Evolutionary conservation across 768 basidiomycete genomes (phyloP).

Genomic region (Symmetrospora coprosmae): DNA sequence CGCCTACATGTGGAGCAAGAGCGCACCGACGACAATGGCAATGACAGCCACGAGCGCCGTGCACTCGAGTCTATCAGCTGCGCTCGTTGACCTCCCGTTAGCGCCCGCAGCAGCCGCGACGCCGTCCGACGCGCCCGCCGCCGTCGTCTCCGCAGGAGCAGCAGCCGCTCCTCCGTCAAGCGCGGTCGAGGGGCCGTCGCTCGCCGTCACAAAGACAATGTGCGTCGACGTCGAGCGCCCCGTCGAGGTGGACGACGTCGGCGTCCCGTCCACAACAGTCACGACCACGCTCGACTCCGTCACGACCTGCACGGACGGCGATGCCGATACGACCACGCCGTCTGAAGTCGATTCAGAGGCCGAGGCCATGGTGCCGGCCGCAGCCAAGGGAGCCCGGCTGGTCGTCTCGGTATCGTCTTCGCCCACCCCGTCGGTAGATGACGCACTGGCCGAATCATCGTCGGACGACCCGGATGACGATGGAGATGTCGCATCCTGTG

Average conservation of each 20-base stretch:
- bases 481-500: no score
- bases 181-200: background rate
- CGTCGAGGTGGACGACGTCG: background rate
- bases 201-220: conserved; percentile 1
- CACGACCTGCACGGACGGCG: background rate
- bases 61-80: background rate
- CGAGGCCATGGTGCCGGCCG: background rate
- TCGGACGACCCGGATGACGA: background rate
- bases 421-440: no score
- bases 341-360: background rate
- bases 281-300: conserved; percentile 7
- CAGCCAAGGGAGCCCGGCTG: background rate
- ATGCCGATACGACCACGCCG: conserved; percentile 1
- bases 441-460: background rate
- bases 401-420: no score
- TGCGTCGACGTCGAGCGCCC: conserved; percentile 19
- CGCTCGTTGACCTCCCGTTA: no score
- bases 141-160: background rate
- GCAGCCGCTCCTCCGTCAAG: no score
- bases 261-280: conserved; percentile 2
- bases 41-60: background rate
- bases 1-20: background rate
- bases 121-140: background rate
- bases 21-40: conserved; percentile 1
- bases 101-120: background rate